Conservation (phyloP, 257 asterid species). For the Solanum habrochaites region DNA sequence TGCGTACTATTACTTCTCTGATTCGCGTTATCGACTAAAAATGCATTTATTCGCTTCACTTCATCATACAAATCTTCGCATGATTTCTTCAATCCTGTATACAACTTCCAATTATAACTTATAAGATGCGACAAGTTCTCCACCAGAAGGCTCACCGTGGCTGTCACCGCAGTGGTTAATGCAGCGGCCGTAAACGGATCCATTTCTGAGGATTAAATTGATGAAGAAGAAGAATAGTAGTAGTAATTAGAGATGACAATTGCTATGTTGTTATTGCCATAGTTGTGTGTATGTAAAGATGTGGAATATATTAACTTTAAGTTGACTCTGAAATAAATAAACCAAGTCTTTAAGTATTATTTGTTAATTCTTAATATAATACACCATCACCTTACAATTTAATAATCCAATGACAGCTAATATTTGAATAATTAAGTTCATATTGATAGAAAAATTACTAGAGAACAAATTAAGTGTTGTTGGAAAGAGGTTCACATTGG, state of each 20-base stretch:
- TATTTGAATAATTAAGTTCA: too few relatives aligned
- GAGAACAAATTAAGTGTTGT: too few relatives aligned
- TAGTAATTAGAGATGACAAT: neutral
- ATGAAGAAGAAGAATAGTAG: neutral
- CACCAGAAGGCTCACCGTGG: neutral
- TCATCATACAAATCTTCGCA: neutral
- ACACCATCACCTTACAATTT: neutral
- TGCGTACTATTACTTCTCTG: neutral
- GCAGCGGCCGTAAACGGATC: neutral
- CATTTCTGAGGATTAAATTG: neutral
- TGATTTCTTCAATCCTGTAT: neutral
- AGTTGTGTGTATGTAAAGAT: neutral
- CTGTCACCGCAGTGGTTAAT: neutral
- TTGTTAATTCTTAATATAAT: neutral
- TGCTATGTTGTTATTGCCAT: neutral
- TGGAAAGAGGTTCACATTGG: too few relatives aligned
- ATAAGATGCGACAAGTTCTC: neutral
- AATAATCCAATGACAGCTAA: neutral
- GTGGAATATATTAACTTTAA: neutral
- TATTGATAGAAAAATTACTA: too few relatives aligned
- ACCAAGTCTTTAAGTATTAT: neutral
- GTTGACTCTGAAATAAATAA: neutral
- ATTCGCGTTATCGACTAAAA: neutral
- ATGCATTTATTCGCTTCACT: neutral
- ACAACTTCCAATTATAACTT: neutral